Evolutionary conservation across 225 moss, liverwort and hornwort genomes (phyloP), one percentile per base, ranked within the genome.

Genomic region (Sphagnum contortum): DNA sequence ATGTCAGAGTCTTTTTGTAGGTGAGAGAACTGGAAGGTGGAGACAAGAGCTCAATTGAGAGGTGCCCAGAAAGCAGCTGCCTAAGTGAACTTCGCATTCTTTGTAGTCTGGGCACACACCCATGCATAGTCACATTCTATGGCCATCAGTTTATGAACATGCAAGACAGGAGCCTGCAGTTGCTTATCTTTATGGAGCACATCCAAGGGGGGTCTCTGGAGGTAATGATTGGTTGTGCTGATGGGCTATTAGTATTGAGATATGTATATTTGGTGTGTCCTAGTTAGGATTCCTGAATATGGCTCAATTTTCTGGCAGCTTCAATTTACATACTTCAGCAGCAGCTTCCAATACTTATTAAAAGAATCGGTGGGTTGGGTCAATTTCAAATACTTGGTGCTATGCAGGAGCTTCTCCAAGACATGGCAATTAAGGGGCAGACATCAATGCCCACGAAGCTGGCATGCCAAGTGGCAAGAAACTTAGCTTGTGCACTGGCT

Each of bases 51-150:
- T 69, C 74, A 59, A 69, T 74, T 48, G 85, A 85, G 7, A 91
- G 79, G 71, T 77, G 87, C 49, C 75, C 80, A 74, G 89, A 89
- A 74, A 91, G 85, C 69, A 91, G 88, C 75, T 91, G 81, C 76
- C 75, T 94, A n/a, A 94, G 94, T 72, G 94, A 94, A 80, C 80
- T 94, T 67, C 94, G 91, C 50, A 85, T 91, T 54, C 85, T 94
- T 57, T 89, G 91, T 68, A 94, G 94, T 77, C 89, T 94, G 58
- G 80, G 87, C 78, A 73, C 70, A 49, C 94, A 94, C 74, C 91
- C 94, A 57, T 94, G 89, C 62, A 82, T 94, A 55, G 89, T 94
- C 60, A 56, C 75, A 64, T 81, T 91, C 29, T 94, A 89, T 69
- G 94, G 94, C 51, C 94, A 94, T 76, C 91, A 94, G 60, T 79